Evolutionary conservation across 345 rosid species (phyloP), one percentile per base, ranked within the genome.

Genomic region (Leavenworthia alabamica): DNA sequence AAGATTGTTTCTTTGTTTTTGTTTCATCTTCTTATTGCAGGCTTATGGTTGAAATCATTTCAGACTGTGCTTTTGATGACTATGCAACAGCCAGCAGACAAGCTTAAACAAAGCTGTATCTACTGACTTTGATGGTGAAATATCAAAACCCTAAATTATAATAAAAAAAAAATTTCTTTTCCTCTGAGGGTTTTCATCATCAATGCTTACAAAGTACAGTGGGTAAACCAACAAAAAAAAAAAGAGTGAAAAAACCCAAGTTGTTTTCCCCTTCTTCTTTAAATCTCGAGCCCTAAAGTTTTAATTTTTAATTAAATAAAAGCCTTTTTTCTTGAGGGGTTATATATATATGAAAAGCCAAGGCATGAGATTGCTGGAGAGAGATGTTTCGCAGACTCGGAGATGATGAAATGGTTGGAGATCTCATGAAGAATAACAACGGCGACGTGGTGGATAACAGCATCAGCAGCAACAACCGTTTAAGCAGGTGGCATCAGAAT

Each of bases 81-180:
- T 66, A 70, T 74, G 66, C 80, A 75, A 75, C 83, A 17, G 52
- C 47, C 47, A 59, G 37, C 73, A 71, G 69, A 74, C 62, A 87
- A 80, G 80, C 79, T 78, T 66, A 72, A 73, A 73, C 77, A 64
- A 78, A 64, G 70, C 81, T 49, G 81, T 68, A 74, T 75, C 66
- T 69, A 65, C 96, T 92, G 98, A 82, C 96, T 83, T 81, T 78
- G 95, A 86, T 76, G 20, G 83, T 72, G 93, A 86, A 77, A 66
- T 76, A 67, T 88, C 93, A 46, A 79, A 78, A 62, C 82, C 70
- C 75, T 71, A 71, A 62, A 44, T 62, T 67, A 20, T 1, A 20
- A 20, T 20, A 1, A 20, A 20, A 1, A 20, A 20, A 20, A 20
- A n/a, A n/a, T n/a, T n/a, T n/a, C 76, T 61, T 82, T 60, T 51